Evolutionary conservation across 2,329 filamentous ascomycete species (phyloP), one percentile per base, ranked within the genome.

Genomic region (Microsporum audouinii): DNA sequence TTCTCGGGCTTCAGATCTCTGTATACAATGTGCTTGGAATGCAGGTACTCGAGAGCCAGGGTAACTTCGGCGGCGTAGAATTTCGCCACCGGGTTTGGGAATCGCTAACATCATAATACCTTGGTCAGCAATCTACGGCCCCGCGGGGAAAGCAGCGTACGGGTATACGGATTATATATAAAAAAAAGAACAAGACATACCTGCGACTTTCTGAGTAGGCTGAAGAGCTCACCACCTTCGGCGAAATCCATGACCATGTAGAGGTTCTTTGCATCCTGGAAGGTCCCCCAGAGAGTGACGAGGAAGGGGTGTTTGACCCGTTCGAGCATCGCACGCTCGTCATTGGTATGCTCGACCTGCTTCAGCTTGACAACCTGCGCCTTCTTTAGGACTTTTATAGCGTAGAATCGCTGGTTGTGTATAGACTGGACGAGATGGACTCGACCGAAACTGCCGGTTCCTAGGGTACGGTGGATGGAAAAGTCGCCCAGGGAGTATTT

Each of bases 221-320:
- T 97, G 75, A 99, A 99, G 60, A 99, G 81, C 80, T 99, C 94
- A 70, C 94, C 94, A 67, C 94, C 94, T 76, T 99, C 94, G 60
- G 99, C 92, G 78, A 99, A 99, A 75, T 99, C 94, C 94, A 99
- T 99, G 70, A 99, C 94, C 94, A 99, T 99, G 82, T 99, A 99
- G 39, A 99, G 79, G 73, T 96, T 97, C 77, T 86, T 91, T 58
- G 86, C 83, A 71, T 99, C 94, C 73, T 97, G 92, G 75, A 97
- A 99, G 7, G 94, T 99, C 62, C 94, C 94, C 94, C 94, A 99
- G 45, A 99, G 80, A 1, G 94, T 99, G 72, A 99, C 94, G 65
- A 99, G 80, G 77, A 99, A 99, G 10, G 94, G 91, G 76, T 99
- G 92, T 75, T 96, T 95, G 73, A 97, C 94, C 73, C 95, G 88